Evolutionary conservation across 768 basidiomycete genomes (phyloP), one percentile per base, ranked within the genome.

Genomic region (Scleroderma bovista): DNA sequence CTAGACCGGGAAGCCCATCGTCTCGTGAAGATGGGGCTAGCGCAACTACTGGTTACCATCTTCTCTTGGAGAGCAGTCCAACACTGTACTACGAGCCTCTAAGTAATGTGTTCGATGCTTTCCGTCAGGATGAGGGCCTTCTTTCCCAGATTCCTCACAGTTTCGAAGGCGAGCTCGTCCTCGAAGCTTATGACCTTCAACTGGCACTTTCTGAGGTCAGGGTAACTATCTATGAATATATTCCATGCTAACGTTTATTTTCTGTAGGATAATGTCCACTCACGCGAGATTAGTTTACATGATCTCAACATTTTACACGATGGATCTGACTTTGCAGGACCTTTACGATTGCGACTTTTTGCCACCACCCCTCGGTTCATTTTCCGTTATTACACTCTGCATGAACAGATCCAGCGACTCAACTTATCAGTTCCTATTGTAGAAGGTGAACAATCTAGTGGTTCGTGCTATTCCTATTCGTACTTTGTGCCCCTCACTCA

Each of bases 21-120:
- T 13, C 34, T n/a, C 20, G 38, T 12, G 52, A 52, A 13, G 54
- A 49, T 32, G n/a, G 47, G 15, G 57, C 61, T 6, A 40, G 24
- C 43, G 34, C 51, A 37, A 60, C 61, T 37, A 58, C 44, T 54
- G 40, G 26, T 38, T 66, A 53, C 29, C 60, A 66, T n/a, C 61
- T 87, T 6, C 68, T 90, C 43, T 73, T 91, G 51, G 75, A 79
- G 41, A 70, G 80, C 50, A 75, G 69, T 16, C 86, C 87, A 3
- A 85, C 80, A 4, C 70, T 90, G 7, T 91, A 87, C 64, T 90
- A 89, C 57, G 87, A 89, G 61, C 81, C 87, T 24, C 61, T 91
- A 41, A 78, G 76, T 38, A 72, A 67, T 50, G 78, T 89, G 17
- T 89, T 90, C 58, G 83, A 83, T 48, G 84, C 83, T 49, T 68